Evolutionary conservation across 2,329 filamentous ascomycete species (phyloP).

Genomic region (Cadophora sp.): DNA sequence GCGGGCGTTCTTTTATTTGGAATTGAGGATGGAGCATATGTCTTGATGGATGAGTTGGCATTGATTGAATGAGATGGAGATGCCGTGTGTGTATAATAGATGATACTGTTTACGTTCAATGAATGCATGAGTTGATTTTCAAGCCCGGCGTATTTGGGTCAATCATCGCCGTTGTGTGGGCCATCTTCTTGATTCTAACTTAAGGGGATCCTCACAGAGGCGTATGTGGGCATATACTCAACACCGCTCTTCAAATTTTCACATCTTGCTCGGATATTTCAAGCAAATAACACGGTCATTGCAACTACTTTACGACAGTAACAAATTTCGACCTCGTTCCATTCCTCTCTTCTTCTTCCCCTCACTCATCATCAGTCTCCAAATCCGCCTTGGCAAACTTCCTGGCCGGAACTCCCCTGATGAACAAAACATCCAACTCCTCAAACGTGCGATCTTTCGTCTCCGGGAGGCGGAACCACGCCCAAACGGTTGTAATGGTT

Average conservation of each 20-base stretch:
- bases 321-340: background rate
- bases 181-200: background rate
- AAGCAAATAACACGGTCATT: background rate
- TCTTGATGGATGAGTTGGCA: background rate
- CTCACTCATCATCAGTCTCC: conserved; percentile 14
- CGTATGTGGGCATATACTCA: no score
- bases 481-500: conserved; percentile 52
- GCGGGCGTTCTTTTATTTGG: background rate
- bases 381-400: conserved; percentile 24
- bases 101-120: background rate
- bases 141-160: no score
- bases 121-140: conserved; percentile 2
- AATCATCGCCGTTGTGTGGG: background rate
- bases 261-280: no score
- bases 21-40: background rate
- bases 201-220: no score
- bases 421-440: conserved; percentile 37
- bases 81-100: background rate
- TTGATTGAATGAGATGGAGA: conserved; percentile 1
- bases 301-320: no score
- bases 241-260: no score
- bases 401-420: conserved; percentile 28
- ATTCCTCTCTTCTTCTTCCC: background rate
- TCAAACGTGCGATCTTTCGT: conserved; percentile 47
- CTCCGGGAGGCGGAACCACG: conserved; percentile 57